Base-by-base conservation (phyloP, 2,329 filamentous ascomycete species). In the Metarhizium humberi region DNA sequence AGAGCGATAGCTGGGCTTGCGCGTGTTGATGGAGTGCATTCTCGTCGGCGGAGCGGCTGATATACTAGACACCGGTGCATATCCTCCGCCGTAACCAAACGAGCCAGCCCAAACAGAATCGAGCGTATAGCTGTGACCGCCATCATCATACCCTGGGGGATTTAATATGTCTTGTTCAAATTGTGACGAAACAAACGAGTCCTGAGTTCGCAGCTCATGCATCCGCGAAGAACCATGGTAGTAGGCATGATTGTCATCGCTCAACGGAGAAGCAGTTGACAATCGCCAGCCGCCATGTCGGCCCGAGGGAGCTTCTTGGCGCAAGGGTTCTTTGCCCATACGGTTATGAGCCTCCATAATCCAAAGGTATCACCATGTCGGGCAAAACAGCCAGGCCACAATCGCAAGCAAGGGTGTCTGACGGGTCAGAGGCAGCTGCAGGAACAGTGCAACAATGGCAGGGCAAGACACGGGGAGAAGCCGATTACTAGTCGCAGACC, bases 201-300 rank as follows among this genome's bases (percentile, higher is more conserved):
- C 57, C 42, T 58, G 57, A 16, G 66, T 67, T 7, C 68, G 67
- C 34, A 72, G 57, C 5, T 66, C 57, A 45, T 60, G 59, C 6
- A 60, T 49, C 40, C 34, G 38, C 34, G 60, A 53, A 45, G 59
- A 56, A 7, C 56, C 58, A 25, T 71, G 63, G 58, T 69, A 65
- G 6, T 63, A 61, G 53, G 57, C 61, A 40, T 62, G 56, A 30
- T 64, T 60, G 51, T 57, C 51, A 55, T 67, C 68, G 56, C 59
- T 65, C 55, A 67, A 61, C n/a, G 69, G 61, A 36, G 70, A 69
- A 57, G 71, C 56, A 59, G 62, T 69, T 40, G 71, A 73, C 36
- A 8, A 25, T 16, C 46, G 32, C 7, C 36, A 18, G 29, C 34
- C 20, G 36, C 16, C 38, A 29, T 43, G 25, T 5, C 40, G 34